Evolutionary conservation across 2,329 filamentous ascomycete genomes (phyloP), one percentile per base, ranked within the genome.

Genomic region (Neonectria punicea): DNA sequence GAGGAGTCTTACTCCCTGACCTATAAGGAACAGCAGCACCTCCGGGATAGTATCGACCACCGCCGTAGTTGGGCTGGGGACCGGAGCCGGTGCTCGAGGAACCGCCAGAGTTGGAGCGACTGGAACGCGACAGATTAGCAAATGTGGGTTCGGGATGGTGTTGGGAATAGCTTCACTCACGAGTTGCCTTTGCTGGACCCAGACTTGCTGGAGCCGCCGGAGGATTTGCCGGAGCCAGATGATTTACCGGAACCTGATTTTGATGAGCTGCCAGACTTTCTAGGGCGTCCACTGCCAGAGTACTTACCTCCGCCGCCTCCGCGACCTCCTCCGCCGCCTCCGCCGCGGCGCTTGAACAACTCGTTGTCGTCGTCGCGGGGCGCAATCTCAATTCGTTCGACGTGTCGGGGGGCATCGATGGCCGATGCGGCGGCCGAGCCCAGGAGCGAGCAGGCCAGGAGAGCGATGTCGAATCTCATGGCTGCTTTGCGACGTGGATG

Each of bases 1-100:
- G 84, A 4, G 82, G 77, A 1, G 83, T 84, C 1, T 83, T 83
- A 0, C 43, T n/a, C 7, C 90, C 90, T 2, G 91, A 69, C 2
- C 72, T 66, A 78, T 92, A 95, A 2, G 92, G 91, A 0, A 76
- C 74, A 3, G 80, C 65, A 0, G 89, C 85, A 53, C 92, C 92
- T 53, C 91, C 91, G 41, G 86, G 86, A 74, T 93, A 94, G 77
- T 85, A 92, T 56, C 75, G 72, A 8, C 90, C 89, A 41, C 89
- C 88, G 49, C 88, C 90, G 72, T 86, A 93, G 1, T 74, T 66
- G 4, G 87, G 88, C 16, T 80, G 72, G 1, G 85, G 79, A 16
- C 91, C 90, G 56, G 85, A 86, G 63, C 91, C 90, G 7, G 82
- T 79, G 5, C 79, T 83, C 4, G 90, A 90, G 9, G 78, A 75